Base-by-base conservation (phyloP, 495 filamentous ascomycete species). In the Penicillium cosmopolitanum region DNA sequence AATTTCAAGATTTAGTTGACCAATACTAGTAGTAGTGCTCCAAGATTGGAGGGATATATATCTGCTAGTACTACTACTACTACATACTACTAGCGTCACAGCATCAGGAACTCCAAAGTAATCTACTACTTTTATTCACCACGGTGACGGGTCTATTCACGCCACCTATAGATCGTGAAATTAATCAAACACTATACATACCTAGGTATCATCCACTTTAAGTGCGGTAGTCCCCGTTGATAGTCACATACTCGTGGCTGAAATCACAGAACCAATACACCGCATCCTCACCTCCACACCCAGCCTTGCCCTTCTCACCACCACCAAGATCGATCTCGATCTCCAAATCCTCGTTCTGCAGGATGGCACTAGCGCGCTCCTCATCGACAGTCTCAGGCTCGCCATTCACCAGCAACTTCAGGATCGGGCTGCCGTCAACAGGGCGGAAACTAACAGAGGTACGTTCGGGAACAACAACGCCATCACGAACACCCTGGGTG, bases 231-330 rank as follows among this genome's bases (percentile, higher is more conserved):
- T 96, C 92, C 48, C 89, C 92, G 73, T 96, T 96, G 68, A 96
- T 96, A 36, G 92, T 96, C 42, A 89, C 92, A 79, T 95, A 98
- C 77, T 98, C 95, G 73, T 97, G 95, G 75, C 92, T 97, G 75
- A 96, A 96, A 78, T 98, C 95, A 73, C 95, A 98, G 62, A 94
- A 97, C 89, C 92, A 98, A 73, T 92, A 93, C 10, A 87, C 85
- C 10, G 89, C 91, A 73, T 93, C 86, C 69, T 92, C 86, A 25
- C 90, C 89, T 56, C 73, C 81, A 40, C 68, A 65, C 3, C 68
- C 68, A 68, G 58, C 63, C 61, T 61, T 67, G 11, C 74, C 79
- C 61, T 73, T 68, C 61, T 74, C 73, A 51, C 80, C 79, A 64
- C 77, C 77, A 50, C 79, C 79, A 8, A 94, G 75, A 63, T 87